Conservation (phyloP, 306 rosid genomes). For the Cicer yamashitae region DNA sequence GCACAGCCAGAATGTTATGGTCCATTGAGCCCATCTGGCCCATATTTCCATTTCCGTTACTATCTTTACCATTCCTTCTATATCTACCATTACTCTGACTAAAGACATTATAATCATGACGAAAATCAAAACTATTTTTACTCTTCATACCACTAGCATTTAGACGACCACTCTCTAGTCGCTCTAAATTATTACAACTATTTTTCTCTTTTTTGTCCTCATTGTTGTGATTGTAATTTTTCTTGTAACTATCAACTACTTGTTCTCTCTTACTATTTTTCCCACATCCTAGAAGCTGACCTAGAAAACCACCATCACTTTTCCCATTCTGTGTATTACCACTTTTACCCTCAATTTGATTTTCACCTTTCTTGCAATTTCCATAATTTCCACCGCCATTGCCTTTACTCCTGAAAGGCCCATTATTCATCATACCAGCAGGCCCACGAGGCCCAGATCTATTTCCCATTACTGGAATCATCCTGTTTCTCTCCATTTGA, state of each 20-base stretch:
- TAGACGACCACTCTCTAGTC: too few species aligned
- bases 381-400: slow-evolving; percentile 20
- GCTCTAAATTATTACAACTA: slow-evolving; percentile 42
- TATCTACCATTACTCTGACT: too few species aligned
- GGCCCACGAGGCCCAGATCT: slow-evolving; percentile 47
- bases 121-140: too few species aligned
- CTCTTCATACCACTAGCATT: too few species aligned
- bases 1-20: slow-evolving; percentile 64
- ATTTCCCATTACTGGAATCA: slow-evolving; percentile 13
- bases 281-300: slow-evolving; percentile 52
- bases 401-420: slow-evolving; percentile 29
- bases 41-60: slow-evolving; percentile 13
- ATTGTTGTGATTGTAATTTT: neutral
- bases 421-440: slow-evolving; percentile 42
- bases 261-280: slow-evolving; percentile 49
- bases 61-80: too few species aligned
- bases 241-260: neutral
- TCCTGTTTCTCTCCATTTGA: slow-evolving; percentile 22
- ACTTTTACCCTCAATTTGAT: slow-evolving; percentile 38
- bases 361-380: slow-evolving; percentile 51
- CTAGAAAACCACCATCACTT: slow-evolving; percentile 45
- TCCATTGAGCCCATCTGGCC: slow-evolving; percentile 52
- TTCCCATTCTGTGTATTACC: slow-evolving; percentile 16
- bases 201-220: slow-evolving; percentile 48
- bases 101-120: too few species aligned